These are phyloP conservation scores for Tulasnella sp. DNA, from an alignment of 768 basidiomycete species.

Conservation along the genomic window DNA sequence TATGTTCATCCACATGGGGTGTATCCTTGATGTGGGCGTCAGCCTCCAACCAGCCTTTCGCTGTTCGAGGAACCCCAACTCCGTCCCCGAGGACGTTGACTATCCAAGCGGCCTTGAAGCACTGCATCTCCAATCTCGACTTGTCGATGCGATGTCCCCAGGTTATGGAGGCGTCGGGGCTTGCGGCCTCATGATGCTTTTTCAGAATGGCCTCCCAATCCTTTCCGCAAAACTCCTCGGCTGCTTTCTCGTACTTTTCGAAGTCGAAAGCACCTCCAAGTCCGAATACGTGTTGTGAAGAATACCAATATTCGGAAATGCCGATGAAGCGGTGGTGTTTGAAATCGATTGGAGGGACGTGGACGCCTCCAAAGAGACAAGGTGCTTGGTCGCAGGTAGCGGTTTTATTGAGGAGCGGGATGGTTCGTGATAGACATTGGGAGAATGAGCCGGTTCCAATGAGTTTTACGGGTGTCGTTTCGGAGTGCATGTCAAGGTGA, in stretches of 20 bases:
- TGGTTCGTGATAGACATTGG: slow-evolving; percentile 66
- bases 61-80: slow-evolving; percentile 87
- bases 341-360: slow-evolving; percentile 93
- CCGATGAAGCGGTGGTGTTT: slow-evolving; percentile 91
- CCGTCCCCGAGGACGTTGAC: slow-evolving; percentile 95
- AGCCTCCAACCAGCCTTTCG: slow-evolving; percentile 39
- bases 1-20: slow-evolving; percentile 53
- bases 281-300: slow-evolving; percentile 93
- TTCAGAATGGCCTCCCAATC: slow-evolving; percentile 73
- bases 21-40: slow-evolving; percentile 44
- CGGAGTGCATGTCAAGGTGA: slow-evolving; percentile 38
- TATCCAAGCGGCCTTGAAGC: slow-evolving; percentile 99
- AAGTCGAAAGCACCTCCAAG: slow-evolving; percentile 94
- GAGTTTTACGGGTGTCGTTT: slow-evolving; percentile 52
- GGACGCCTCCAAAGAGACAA: slow-evolving; percentile 91
- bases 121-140: slow-evolving; percentile 89
- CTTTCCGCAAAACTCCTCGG: slow-evolving; percentile 73
- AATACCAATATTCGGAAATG: slow-evolving; percentile 99
- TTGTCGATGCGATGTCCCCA: slow-evolving; percentile 77
- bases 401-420: slow-evolving; percentile 77
- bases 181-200: slow-evolving; percentile 59
- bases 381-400: slow-evolving; percentile 57
- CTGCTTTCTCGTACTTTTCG: slow-evolving; percentile 92
- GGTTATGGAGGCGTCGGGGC: slow-evolving; percentile 52
- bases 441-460: slow-evolving; percentile 89